Evolutionary conservation across 2,329 filamentous ascomycete genomes (phyloP).

Genomic region (Penicillium verrucosum): DNA sequence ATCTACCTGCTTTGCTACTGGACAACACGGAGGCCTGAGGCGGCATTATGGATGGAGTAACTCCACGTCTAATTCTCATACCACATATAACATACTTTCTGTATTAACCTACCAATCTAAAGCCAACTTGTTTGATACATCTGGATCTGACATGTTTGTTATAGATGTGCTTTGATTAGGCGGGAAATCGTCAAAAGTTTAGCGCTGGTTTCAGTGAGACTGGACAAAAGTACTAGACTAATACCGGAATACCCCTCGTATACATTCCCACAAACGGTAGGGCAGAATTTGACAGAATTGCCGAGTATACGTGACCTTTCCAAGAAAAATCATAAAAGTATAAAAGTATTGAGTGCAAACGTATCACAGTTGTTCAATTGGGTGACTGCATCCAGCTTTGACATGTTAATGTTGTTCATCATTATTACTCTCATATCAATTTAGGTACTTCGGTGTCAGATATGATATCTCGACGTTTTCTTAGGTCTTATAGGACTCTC

Average conservation of each 20-base stretch:
- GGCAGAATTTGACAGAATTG: background rate
- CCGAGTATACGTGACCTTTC: background rate
- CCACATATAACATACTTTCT: background rate
- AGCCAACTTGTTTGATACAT: background rate
- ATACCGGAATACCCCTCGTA: background rate
- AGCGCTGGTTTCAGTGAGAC: background rate
- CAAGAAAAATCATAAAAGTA: background rate
- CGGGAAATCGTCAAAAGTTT: background rate
- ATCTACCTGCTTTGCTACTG: slow-evolving; percentile 12
- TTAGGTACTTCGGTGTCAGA: background rate
- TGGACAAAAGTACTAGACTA: slow-evolving; percentile 3
- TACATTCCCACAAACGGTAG: background rate
- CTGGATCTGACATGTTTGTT: background rate
- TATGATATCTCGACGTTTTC: background rate
- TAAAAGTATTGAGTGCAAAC: background rate
- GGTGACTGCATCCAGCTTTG: background rate
- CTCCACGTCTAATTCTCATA: background rate
- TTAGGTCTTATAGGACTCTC: background rate
- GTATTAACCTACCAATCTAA: background rate
- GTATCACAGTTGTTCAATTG: background rate
- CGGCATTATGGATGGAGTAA: slow-evolving; percentile 2
- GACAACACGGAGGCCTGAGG: background rate
- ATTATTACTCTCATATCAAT: background rate
- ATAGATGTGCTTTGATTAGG: background rate
- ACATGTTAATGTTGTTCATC: background rate